Base-by-base conservation (phyloP, 176 grass and related monocot species). In the Raddia guianensis region DNA sequence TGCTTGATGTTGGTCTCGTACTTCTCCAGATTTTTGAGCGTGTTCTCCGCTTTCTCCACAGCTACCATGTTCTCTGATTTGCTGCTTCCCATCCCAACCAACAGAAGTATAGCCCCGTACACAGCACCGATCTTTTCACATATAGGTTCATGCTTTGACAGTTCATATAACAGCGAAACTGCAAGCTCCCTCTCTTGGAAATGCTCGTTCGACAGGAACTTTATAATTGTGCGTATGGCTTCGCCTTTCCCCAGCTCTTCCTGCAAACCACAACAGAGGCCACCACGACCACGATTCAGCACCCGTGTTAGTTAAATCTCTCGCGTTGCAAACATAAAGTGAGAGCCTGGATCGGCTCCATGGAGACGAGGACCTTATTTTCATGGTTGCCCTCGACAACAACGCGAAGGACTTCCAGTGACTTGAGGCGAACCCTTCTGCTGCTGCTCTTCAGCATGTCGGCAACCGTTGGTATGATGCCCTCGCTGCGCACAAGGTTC, bases 1-100 rank as follows among this genome's bases (percentile, higher is more conserved):
- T 91, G 93, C 86, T 92, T 92, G 40, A 92, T 87, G 80, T 92
- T 95, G 1, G 70, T 82, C 21, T 95, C 93, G 6, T 83, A 81
- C 74, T 72, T 75, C 70, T 95, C 93, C 84, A 95, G 80, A 68
- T 92, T 95, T 9, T 53, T 87, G 12, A 95, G 85, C 45, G 93
- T 95, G 45, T 49, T 90, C 84, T 95, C 93, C 0, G 93, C 89
- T 46, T 90, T 90, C 77, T 95, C 92, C 60, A 92, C 89, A 0
- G 88, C 92, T 3, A 70, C 73, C 9, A 79, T 66, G 73, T 91
- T 91, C 74, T 91, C 92, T 0, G 93, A 81, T 47, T 86, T 91
- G 62, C 93, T 92, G 15, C 93, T 95, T 2, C 50, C 81, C 93
- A 95, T 92, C 33, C 93, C 93, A 12, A 95, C 93, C 89, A 95